Percentiles rank a stretch among this genome's conserved stretches.
phyloP scores from a whole-genome alignment of 1,284 basidiomycete genomes.

The Melanopsichium pennsylvanicum region DNA sequence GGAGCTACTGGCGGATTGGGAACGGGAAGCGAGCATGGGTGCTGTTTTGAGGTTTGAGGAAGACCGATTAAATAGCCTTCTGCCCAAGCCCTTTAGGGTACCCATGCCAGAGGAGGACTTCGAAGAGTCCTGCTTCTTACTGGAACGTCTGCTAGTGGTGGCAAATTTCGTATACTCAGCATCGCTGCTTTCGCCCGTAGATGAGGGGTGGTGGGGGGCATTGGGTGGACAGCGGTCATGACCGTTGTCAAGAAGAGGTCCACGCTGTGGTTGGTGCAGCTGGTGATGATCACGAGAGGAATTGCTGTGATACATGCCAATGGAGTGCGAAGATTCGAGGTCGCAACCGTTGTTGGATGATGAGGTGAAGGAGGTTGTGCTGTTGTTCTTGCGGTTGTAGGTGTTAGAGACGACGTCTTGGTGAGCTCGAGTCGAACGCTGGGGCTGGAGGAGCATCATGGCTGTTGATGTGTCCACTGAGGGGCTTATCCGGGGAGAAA shows the following conservation, averaged over 20 bases:
- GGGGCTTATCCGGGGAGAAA: too few relatives aligned
- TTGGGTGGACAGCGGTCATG: too few relatives aligned
- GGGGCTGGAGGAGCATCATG: conserved; percentile 17
- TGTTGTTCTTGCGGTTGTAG: conserved; percentile 27
- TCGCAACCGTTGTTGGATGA: conserved; percentile 23
- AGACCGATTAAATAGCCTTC: conserved; percentile 38
- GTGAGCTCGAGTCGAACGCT: neutral
- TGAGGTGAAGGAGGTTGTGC: conserved; percentile 32
- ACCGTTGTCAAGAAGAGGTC: too few relatives aligned
- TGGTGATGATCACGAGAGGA: conserved; percentile 10
- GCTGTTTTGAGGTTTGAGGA: conserved; percentile 21
- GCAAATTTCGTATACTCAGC: conserved; percentile 9
- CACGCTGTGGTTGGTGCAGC: too few relatives aligned
- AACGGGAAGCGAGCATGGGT: conserved; percentile 17
- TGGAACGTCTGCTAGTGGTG: conserved; percentile 1
- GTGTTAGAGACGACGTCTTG: neutral
- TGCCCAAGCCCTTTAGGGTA: conserved; percentile 26
- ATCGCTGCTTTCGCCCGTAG: conserved; percentile 21
- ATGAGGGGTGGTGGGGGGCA: neutral
- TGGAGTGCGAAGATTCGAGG: conserved; percentile 4
- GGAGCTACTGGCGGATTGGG: conserved; percentile 35
- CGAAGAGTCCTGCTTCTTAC: neutral
- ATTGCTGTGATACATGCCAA: conserved; percentile 10
- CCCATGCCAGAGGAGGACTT: conserved; percentile 9
- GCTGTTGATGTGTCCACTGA: neutral